phyloP scores from a whole-genome alignment of 805 yeast species.

The Teunomyces funiuensis region DNA sequence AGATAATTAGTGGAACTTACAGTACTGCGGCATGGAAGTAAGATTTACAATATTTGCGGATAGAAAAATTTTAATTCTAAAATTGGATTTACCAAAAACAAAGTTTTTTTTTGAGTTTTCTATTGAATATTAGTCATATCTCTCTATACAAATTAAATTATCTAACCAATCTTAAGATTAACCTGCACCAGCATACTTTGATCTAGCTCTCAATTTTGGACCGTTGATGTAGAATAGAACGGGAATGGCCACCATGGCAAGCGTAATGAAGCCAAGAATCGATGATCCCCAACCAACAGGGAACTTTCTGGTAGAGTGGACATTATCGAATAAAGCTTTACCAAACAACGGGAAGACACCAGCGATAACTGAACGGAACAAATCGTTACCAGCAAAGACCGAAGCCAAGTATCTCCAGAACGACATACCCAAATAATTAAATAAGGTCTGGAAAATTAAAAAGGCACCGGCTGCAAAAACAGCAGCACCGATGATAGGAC shows the following conservation, averaged over 20 bases:
- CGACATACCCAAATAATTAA: slow-evolving; percentile 49
- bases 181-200: slow-evolving; percentile 36
- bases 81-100: too few species aligned
- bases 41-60: too few species aligned
- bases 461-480: slow-evolving; percentile 21
- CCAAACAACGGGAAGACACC: slow-evolving; percentile 68
- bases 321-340: slow-evolving; percentile 52
- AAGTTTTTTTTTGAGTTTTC: too few species aligned
- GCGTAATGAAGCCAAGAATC: slow-evolving; percentile 46
- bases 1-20: too few species aligned
- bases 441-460: slow-evolving; percentile 48
- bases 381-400: slow-evolving; percentile 56
- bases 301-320: slow-evolving; percentile 40
- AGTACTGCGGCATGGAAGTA: too few species aligned
- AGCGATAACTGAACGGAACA: slow-evolving; percentile 51
- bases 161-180: neutral
- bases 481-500: slow-evolving; percentile 20
- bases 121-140: too few species aligned
- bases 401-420: slow-evolving; percentile 55
- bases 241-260: slow-evolving; percentile 48
- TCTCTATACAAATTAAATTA: too few species aligned
- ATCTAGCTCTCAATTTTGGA: slow-evolving; percentile 44
- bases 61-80: too few species aligned
- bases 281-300: slow-evolving; percentile 63
- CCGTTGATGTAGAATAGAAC: slow-evolving; percentile 44